Base-by-base conservation (phyloP, 1,284 basidiomycete genomes). In the Coniferiporia weirii region DNA sequence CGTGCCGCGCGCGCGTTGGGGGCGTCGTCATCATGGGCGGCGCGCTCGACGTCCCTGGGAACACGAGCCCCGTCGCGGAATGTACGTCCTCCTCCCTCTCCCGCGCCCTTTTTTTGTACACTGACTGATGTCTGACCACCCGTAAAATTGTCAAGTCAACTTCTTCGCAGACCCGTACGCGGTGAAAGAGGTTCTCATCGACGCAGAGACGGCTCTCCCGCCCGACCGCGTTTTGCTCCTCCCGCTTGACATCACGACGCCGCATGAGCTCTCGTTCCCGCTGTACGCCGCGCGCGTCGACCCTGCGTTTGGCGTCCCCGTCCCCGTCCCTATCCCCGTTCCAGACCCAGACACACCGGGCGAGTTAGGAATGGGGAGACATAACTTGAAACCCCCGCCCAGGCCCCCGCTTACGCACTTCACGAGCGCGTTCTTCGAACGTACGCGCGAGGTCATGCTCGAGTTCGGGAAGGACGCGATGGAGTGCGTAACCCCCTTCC, bases 11-110 rank as follows among this genome's bases (percentile, higher is more conserved):
- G 1, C 82, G 81, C 36, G 79, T 91, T 43, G 89, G 87, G 15
- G 80, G 85, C 12, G 78, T 98, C 27, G 76, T 95, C 17, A 87
- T 87, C 69, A 98, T 98, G 95, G 96, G 95, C n/a, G 95, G 95
- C n/a, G 87, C 92, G 1, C 73, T 98, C 34, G 94, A 98, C 65
- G 91, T 92, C 17, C 93, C 95, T 0, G 95, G 95, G 2, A 98
- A 98, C 69, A 92, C 89, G 0, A 85, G 79, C 13, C 83, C 93
- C 3, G 79, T 84, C 0, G 88, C 93, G 59, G 94, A 96, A 71
- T 92, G 89, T 88, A 67, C 64, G 76, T 61, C 3, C 12, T 34
- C 27, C 7, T 56, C 44, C 54, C 70, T 65, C 45, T 50, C 51
- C 1, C 50, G 56, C 27, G 27, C 5, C 27, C 27, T 45, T 57